Base-by-base conservation (phyloP, 768 basidiomycete species). In the Collybia sordida region DNA sequence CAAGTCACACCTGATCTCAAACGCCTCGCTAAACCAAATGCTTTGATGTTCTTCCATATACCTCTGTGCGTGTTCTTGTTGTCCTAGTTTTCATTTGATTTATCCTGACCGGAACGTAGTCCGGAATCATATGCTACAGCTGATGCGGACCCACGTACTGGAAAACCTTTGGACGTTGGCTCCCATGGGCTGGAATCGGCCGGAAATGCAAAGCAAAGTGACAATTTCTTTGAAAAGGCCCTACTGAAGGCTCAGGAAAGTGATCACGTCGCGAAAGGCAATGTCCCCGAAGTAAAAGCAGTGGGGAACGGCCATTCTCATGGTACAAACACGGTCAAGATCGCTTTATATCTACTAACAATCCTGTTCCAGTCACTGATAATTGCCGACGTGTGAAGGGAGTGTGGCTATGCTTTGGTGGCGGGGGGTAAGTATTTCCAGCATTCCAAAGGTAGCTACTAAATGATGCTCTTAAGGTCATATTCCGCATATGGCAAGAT, bases 1-100 rank as follows among this genome's bases (percentile, higher is more conserved):
- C 88, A 88, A 65, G 60, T 85, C 42, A 72, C 79, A 0, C 84
- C 88, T 0, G 63, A 73, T 42, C 66, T 68, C 19, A 68, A 71
- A 59, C 75, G 73, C 48, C 74, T 94, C 2, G 91, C 90, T 3
- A 98, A 97, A 66, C 96, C 96, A 1, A 98, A 98, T 60, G 96
- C 93, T 0, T 66, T 98, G 57, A 90, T 93, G 88, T 97, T 96
- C 72, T 98, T 97, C 84, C 96, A 98, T 58, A 98, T 99, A 41
- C 96, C 96, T 45, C 62, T 98, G 87, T 91, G 62, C 18, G 86
- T 73, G 24, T 41, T 18, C 41, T 21, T 24, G 6, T 45, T 0
- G 22, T 9, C 23, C 25, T 53, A 23, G n/a, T n/a, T 11, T 23
- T 22, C 24, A 19, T 28, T 12, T 34, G 41, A 19, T 40, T 24